A percentile compares a stretch with the other conserved stretches of the same genome.
Evolutionary conservation across 768 basidiomycete genomes (phyloP).

Genomic region (Lactarius hengduanensis): DNA sequence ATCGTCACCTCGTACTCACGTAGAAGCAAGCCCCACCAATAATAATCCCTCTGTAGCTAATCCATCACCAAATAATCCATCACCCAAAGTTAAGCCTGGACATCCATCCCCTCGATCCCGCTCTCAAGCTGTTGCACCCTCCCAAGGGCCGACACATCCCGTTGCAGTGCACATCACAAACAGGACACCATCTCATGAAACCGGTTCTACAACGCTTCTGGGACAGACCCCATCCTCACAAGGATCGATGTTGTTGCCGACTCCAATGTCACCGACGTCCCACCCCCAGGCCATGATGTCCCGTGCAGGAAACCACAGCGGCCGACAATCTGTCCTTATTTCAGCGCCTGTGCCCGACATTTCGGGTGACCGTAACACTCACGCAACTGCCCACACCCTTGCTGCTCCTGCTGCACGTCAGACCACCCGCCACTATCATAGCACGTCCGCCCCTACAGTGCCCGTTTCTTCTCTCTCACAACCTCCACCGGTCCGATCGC

Average conservation of each 20-base stretch:
- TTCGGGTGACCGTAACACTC: conserved; percentile 10
- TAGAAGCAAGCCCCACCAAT: conserved; percentile 23
- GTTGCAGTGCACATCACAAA: conserved; percentile 19
- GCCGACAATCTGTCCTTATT: conserved; percentile 14
- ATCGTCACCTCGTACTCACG: conserved; percentile 18
- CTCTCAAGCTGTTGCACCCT: conserved; percentile 13
- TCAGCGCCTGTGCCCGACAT: neutral
- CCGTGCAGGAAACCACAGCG: neutral
- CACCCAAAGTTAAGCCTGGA: conserved; percentile 21
- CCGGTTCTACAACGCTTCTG: conserved; percentile 29
- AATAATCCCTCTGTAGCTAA: conserved; percentile 22
- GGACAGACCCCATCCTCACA: conserved; percentile 29
- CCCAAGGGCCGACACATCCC: conserved; percentile 19
- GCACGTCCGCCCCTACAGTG: conserved; percentile 18
- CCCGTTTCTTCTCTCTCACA: conserved; percentile 16
- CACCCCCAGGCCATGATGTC: conserved; percentile 18
- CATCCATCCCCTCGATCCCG: conserved; percentile 29
- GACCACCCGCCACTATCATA: conserved; percentile 27
- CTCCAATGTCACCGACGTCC: conserved; percentile 16
- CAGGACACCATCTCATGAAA: conserved; percentile 28
- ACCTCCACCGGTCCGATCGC: conserved; percentile 20
- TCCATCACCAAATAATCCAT: conserved; percentile 24
- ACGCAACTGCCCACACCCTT: neutral
- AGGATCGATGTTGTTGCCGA: conserved; percentile 20
- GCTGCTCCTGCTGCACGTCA: conserved; percentile 11